These are phyloP conservation scores for Endoconidiophora laricicola DNA, from an alignment of 2,329 filamentous ascomycete species.

Conservation along the genomic window DNA sequence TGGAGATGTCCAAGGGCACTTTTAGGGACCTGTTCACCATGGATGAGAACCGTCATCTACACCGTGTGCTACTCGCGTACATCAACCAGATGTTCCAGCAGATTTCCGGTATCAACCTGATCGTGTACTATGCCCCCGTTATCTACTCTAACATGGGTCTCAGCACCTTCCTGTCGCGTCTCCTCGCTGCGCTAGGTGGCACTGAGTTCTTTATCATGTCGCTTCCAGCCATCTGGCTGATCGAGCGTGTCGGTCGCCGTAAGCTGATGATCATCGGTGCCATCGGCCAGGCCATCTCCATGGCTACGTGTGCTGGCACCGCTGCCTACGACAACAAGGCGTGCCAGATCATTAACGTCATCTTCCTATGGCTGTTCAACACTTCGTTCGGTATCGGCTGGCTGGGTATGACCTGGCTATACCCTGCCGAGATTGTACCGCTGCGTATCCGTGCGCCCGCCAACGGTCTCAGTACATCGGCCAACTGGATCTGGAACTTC, in stretches of 20 bases:
- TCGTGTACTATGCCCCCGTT: constrained; percentile 44
- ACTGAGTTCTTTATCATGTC: constrained; percentile 39
- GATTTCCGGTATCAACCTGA: constrained; percentile 45
- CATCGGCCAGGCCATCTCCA: constrained; percentile 36
- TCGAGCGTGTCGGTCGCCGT: constrained; percentile 50
- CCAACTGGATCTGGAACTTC: constrained; percentile 49
- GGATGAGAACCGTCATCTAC: constrained; percentile 33
- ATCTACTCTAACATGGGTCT: constrained; percentile 37
- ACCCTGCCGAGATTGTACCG: constrained; percentile 50
- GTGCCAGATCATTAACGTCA: constrained; percentile 43
- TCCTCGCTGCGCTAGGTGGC: constrained; percentile 21
- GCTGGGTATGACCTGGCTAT: constrained; percentile 41
- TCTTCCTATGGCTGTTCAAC: constrained; percentile 51
- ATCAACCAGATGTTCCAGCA: constrained; percentile 50
- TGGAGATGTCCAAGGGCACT: constrained; percentile 39
- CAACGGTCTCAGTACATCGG: constrained; percentile 36
- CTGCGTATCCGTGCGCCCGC: constrained; percentile 48
- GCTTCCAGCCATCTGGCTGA: constrained; percentile 31
- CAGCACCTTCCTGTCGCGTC: constrained; percentile 36
- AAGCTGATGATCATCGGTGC: constrained; percentile 58
- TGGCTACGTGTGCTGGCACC: constrained; percentile 40
- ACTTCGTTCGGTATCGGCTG: constrained; percentile 32
- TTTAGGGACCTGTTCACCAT: constrained; percentile 41
- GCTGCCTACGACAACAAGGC: constrained; percentile 23
- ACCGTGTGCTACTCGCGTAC: constrained; percentile 42